These are phyloP conservation scores for Conringia planisiliqua DNA, from an alignment of 345 rosid species.

Conservation along the genomic window DNA sequence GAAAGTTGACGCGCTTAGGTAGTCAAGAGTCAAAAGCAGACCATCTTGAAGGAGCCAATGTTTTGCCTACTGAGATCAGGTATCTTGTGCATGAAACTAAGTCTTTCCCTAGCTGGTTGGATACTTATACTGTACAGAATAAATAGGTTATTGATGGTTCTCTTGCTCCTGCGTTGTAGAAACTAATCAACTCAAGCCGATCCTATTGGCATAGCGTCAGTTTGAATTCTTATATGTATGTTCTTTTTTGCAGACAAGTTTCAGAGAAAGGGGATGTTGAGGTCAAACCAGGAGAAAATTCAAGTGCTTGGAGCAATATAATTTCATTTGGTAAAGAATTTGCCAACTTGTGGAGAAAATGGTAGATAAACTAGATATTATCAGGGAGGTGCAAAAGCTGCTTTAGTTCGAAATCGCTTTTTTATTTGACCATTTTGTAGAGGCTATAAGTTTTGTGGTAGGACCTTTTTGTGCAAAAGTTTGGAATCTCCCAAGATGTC, in stretches of 20 bases:
- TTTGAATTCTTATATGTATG: not conserved
- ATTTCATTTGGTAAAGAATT: slow-evolving; percentile 24
- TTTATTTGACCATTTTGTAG: slow-evolving; percentile 1
- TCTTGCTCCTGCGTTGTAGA: not conserved
- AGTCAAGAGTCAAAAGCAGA: slow-evolving; percentile 17
- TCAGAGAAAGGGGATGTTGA: not conserved
- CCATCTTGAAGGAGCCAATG: slow-evolving; percentile 5
- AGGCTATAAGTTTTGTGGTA: slow-evolving; percentile 9
- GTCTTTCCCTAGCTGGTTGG: not conserved
- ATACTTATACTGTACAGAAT: not conserved
- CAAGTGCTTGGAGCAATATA: slow-evolving; percentile 32
- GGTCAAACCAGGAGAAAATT: slow-evolving; percentile 1
- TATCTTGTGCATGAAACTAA: slow-evolving; percentile 5
- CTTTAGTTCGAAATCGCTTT: not conserved
- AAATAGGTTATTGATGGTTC: not conserved
- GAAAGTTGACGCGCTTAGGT: not conserved
- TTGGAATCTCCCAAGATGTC: not conserved
- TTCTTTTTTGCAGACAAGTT: slow-evolving; percentile 18
- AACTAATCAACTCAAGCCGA: not conserved
- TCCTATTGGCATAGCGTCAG: not conserved
- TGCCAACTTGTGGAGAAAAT: slow-evolving; percentile 19
- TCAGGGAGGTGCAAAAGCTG: not conserved
- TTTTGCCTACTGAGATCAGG: slow-evolving; percentile 23
- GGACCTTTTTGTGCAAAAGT: not conserved
- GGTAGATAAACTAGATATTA: not conserved